These are phyloP conservation scores for Aspergillus costaricaensis DNA, from an alignment of 2,329 filamentous ascomycete species.

Conservation along the genomic window DNA sequence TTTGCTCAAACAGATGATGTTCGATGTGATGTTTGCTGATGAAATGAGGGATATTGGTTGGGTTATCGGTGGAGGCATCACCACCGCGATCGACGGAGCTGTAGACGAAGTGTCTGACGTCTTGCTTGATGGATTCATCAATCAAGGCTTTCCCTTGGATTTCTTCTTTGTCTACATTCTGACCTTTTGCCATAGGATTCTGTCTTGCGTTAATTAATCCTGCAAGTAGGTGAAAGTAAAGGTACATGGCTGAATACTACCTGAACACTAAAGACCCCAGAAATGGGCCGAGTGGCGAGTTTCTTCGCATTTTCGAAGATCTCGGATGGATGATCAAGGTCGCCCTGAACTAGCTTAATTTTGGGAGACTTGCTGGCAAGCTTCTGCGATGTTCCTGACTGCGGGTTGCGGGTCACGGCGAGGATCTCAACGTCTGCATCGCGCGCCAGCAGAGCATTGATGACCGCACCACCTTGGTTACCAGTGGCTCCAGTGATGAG, in stretches of 20 bases:
- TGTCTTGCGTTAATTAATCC: background rate
- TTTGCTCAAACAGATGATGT: conserved; percentile 54
- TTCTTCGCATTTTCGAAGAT: conserved; percentile 54
- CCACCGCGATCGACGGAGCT: conserved; percentile 65
- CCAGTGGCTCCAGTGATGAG: conserved; percentile 18
- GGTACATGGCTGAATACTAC: conserved; percentile 28
- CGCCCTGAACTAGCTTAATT: conserved; percentile 60
- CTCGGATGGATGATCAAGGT: conserved; percentile 53
- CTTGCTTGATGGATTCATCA: conserved; percentile 57
- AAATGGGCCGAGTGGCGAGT: conserved; percentile 45
- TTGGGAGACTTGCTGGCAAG: conserved; percentile 49
- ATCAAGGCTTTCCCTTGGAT: conserved; percentile 61
- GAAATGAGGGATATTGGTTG: conserved; percentile 64
- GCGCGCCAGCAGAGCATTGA: conserved; percentile 11
- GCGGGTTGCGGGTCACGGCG: conserved; percentile 16
- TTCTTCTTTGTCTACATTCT: conserved; percentile 41
- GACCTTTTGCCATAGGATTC: conserved; percentile 1
- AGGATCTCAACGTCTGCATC: conserved; percentile 19
- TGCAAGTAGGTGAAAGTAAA: too few species aligned
- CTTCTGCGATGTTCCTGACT: conserved; percentile 45
- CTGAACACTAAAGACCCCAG: conserved; percentile 66
- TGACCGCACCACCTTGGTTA: conserved; percentile 18
- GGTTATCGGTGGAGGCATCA: conserved; percentile 52
- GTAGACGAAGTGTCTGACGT: conserved; percentile 65
- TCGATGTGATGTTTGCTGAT: conserved; percentile 64